A percentile compares a stretch with the other conserved stretches of the same genome.
Evolutionary conservation across 2,329 filamentous ascomycete genomes (phyloP).

Genomic region (Fusarium cicatricum): DNA sequence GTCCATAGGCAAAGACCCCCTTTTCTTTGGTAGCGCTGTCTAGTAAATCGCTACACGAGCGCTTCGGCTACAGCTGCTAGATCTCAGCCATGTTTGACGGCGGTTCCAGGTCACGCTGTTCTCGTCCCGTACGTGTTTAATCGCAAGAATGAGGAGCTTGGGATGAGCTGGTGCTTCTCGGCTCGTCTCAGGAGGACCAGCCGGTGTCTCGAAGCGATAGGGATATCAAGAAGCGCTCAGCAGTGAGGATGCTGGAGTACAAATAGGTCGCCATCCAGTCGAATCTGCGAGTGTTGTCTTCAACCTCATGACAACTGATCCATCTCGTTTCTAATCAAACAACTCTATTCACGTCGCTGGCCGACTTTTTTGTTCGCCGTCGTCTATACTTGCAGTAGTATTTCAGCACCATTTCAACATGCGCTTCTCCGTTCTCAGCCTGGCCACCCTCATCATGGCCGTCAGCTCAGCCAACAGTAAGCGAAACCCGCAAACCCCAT

Average conservation of each 20-base stretch:
- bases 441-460: slow-evolving; percentile 57
- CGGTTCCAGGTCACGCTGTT: neutral
- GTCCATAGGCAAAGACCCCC: no score
- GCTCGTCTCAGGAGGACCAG: slow-evolving; percentile 21
- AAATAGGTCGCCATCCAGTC: slow-evolving; percentile 15
- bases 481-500: slow-evolving; percentile 4
- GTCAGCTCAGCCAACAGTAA: slow-evolving; percentile 52
- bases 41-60: no score
- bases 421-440: slow-evolving; percentile 59
- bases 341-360: slow-evolving; percentile 57
- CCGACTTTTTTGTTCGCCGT: slow-evolving; percentile 52
- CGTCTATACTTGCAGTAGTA: neutral
- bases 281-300: neutral
- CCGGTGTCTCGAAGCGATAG: slow-evolving; percentile 14
- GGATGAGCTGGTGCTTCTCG: slow-evolving; percentile 4
- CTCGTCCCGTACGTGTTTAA: neutral
- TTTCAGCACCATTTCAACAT: slow-evolving; percentile 53
- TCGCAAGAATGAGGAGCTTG: neutral
- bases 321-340: slow-evolving; percentile 4
- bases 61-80: neutral
- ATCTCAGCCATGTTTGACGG: neutral
- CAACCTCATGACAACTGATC: slow-evolving; percentile 9
- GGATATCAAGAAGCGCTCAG: no score
- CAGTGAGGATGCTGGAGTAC: slow-evolving; percentile 1
- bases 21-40: no score